Conservation (phyloP, 306 rosid species). For the Malus sylvestris region DNA sequence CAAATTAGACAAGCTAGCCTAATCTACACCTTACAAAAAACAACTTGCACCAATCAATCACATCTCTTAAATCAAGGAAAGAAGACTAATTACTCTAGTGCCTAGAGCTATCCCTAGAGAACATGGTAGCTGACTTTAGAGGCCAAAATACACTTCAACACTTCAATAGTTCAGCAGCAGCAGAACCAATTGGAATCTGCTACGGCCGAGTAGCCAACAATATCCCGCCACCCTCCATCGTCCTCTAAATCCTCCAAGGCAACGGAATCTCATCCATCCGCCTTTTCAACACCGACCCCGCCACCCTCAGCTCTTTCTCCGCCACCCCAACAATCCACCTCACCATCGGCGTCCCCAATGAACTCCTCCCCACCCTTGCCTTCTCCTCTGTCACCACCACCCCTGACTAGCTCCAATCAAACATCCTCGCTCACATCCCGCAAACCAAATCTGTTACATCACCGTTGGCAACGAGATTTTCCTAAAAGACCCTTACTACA, state of each 20-base stretch:
- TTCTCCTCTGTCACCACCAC: background rate
- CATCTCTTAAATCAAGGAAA: no score
- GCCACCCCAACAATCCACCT: slow-evolving; percentile 13
- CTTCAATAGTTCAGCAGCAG: background rate
- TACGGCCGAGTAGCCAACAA: slow-evolving; percentile 22
- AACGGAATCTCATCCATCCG: no score
- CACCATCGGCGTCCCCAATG: slow-evolving; percentile 26
- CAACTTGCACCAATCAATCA: no score
- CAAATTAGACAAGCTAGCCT: no score
- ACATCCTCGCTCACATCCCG: slow-evolving; percentile 2
- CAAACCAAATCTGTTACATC: slow-evolving; percentile 19
- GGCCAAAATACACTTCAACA: no score
- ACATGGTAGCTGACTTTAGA: no score
- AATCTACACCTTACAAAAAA: no score
- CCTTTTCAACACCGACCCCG: no score
- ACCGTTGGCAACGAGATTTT: slow-evolving; percentile 28
- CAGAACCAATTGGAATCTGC: slow-evolving; percentile 19
- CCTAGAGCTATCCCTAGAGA: no score
- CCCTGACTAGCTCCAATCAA: slow-evolving; percentile 22
- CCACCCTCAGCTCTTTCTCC: slow-evolving; percentile 11
- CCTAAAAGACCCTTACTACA: slow-evolving; percentile 23
- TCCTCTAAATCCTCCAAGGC: no score
- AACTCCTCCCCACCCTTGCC: slow-evolving; percentile 29
- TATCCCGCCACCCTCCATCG: background rate
- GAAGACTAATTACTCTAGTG: no score